phyloP scores from a whole-genome alignment of 805 yeast genomes.

The Candida suzukii region DNA sequence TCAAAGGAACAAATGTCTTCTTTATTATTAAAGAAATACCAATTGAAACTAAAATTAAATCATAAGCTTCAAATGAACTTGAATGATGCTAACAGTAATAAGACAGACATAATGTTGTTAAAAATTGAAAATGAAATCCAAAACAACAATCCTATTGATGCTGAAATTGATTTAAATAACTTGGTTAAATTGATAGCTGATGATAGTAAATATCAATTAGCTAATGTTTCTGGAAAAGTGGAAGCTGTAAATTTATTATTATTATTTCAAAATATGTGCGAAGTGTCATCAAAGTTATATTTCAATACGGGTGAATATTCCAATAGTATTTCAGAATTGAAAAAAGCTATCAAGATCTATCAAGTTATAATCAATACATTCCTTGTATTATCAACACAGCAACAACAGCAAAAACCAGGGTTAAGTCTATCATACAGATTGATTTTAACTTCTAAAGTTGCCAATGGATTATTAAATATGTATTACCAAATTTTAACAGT shows the following conservation, averaged over 20 bases:
- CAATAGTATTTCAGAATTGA: slow-evolving; percentile 32
- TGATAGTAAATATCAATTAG: slow-evolving; percentile 18
- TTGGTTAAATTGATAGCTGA: no score
- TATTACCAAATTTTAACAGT: neutral
- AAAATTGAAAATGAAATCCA: neutral
- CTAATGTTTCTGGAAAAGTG: slow-evolving; percentile 13
- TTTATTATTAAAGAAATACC: neutral
- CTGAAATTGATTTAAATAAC: slow-evolving; percentile 18
- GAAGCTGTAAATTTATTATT: slow-evolving; percentile 12
- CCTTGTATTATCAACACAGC: slow-evolving; percentile 6
- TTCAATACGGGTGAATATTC: slow-evolving; percentile 6
- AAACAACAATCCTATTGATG: slow-evolving; percentile 4
- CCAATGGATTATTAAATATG: slow-evolving; percentile 6
- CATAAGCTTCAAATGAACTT: no score
- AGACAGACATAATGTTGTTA: neutral
- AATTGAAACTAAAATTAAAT: neutral
- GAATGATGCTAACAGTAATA: neutral
- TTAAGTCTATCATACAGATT: slow-evolving; percentile 15
- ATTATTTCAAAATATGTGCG: slow-evolving; percentile 30
- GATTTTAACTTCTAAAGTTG: slow-evolving; percentile 28
- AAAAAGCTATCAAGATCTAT: slow-evolving; percentile 42
- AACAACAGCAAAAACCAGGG: slow-evolving; percentile 5
- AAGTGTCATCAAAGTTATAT: slow-evolving; percentile 22
- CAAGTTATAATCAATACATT: slow-evolving; percentile 45
- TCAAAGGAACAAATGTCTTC: neutral